phyloP scores from a whole-genome alignment of 2,329 filamentous ascomycete species.

The Diaporthe citriasiana region DNA sequence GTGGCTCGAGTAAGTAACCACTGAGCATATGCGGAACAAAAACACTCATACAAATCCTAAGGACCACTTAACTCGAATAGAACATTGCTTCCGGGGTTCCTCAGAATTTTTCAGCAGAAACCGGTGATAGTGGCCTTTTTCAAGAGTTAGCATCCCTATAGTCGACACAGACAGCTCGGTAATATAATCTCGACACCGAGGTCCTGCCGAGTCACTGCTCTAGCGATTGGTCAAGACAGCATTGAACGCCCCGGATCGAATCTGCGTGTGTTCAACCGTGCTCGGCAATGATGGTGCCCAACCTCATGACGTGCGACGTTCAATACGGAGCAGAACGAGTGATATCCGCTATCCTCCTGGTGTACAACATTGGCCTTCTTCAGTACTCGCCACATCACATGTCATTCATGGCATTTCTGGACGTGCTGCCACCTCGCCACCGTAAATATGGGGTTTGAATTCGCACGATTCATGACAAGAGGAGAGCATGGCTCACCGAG shows the following conservation, averaged over 20 bases:
- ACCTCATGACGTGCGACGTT: neutral
- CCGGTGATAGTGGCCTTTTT: neutral
- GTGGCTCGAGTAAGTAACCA: no score
- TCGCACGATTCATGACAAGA: constrained; percentile 19
- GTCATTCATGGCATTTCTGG: neutral
- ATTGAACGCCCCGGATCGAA: neutral
- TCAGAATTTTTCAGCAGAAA: neutral
- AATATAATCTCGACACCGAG: neutral
- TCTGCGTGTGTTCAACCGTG: neutral
- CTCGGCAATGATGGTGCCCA: neutral
- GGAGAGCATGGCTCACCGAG: neutral
- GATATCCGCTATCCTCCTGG: neutral
- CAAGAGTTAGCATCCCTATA: neutral
- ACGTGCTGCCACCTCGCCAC: neutral
- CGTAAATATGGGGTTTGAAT: neutral
- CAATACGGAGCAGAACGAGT: neutral
- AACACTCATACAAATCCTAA: no score
- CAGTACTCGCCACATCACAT: neutral
- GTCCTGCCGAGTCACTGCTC: neutral
- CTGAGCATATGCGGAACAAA: no score
- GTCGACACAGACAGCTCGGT: neutral
- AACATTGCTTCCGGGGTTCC: no score
- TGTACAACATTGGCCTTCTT: neutral
- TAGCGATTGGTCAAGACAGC: neutral
- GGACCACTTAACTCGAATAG: no score